phyloP scores from a whole-genome alignment of 306 rosid species.

The Quercus engelmannii region DNA sequence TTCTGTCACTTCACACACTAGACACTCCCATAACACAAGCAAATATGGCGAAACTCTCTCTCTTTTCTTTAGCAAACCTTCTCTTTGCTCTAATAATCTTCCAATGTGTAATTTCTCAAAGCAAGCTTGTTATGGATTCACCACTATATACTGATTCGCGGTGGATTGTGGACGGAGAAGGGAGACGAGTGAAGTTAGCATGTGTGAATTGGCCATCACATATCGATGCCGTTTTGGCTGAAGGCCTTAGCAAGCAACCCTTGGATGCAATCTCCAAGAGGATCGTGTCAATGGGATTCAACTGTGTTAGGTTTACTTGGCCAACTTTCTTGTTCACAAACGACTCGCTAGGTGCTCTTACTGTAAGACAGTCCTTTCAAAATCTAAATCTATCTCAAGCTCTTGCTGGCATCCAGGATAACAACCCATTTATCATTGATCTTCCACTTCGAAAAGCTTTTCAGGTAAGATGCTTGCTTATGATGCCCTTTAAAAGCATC shows the following conservation, averaged over 20 bases:
- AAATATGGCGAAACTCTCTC: conserved; percentile 9
- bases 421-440: conserved; percentile 69
- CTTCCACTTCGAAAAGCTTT: conserved; percentile 66
- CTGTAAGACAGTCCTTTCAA: conserved; percentile 71
- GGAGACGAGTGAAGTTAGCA: conserved; percentile 74
- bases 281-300: conserved; percentile 65
- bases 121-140: conserved; percentile 12
- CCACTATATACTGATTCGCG: conserved; percentile 65
- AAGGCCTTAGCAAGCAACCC: conserved; percentile 82
- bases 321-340: conserved; percentile 56
- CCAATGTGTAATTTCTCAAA: not conserved
- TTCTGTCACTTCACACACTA: too few relatives aligned
- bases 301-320: conserved; percentile 95
- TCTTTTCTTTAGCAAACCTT: not conserved
- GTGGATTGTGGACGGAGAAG: conserved; percentile 68
- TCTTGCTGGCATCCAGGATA: conserved; percentile 56
- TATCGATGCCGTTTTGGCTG: conserved; percentile 66
- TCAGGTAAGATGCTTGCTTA: conserved; percentile 36
- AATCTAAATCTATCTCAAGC: conserved; percentile 44
- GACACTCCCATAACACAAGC: too few relatives aligned
- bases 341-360: conserved; percentile 54
- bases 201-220: conserved; percentile 90
- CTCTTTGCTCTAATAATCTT: not conserved
- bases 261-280: conserved; percentile 49
- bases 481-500: not conserved